Percentiles rank a stretch among this genome's conserved stretches.
Conservation (phyloP, 2,329 filamentous ascomycete species). For the Drechslerella dactyloides region DNA sequence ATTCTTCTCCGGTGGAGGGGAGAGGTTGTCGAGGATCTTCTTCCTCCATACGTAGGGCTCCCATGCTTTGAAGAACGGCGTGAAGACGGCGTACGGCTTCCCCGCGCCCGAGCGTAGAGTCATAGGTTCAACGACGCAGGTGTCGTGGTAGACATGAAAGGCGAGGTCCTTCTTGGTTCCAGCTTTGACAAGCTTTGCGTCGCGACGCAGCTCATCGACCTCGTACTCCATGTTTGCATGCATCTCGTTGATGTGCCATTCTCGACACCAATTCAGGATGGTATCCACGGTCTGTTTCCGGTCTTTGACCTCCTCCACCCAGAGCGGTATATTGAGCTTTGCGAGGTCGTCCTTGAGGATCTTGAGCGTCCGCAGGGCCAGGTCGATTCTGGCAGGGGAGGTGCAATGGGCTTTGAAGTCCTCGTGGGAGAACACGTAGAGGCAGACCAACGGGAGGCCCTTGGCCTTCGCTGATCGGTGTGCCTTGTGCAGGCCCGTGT, state of each 20-base stretch:
- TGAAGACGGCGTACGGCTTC: slow-evolving; percentile 83
- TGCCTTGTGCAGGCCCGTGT: slow-evolving; percentile 72
- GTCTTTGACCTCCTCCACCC: slow-evolving; percentile 73
- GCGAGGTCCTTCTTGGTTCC: slow-evolving; percentile 70
- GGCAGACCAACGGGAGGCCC: slow-evolving; percentile 73
- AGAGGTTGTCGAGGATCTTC: slow-evolving; percentile 69
- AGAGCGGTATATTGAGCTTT: slow-evolving; percentile 76
- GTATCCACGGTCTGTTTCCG: slow-evolving; percentile 68
- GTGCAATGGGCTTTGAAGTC: slow-evolving; percentile 83
- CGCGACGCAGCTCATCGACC: slow-evolving; percentile 83
- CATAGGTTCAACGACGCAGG: slow-evolving; percentile 75
- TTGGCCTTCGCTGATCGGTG: slow-evolving; percentile 70
- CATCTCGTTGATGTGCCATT: slow-evolving; percentile 76
- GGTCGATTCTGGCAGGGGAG: slow-evolving; percentile 76
- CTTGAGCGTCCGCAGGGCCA: slow-evolving; percentile 74
- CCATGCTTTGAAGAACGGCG: slow-evolving; percentile 82
- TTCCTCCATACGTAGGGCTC: slow-evolving; percentile 74
- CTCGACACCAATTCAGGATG: slow-evolving; percentile 69
- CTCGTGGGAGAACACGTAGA: slow-evolving; percentile 82
- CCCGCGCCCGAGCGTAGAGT: slow-evolving; percentile 64
- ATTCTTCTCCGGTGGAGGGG: slow-evolving; percentile 67
- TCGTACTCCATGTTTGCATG: slow-evolving; percentile 90
- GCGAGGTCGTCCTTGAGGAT: slow-evolving; percentile 71
- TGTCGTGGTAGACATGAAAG: slow-evolving; percentile 78
- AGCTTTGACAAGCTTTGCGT: slow-evolving; percentile 69